Conservation (phyloP, 1,284 basidiomycete species). For the Butyriboletus appendiculatus region DNA sequence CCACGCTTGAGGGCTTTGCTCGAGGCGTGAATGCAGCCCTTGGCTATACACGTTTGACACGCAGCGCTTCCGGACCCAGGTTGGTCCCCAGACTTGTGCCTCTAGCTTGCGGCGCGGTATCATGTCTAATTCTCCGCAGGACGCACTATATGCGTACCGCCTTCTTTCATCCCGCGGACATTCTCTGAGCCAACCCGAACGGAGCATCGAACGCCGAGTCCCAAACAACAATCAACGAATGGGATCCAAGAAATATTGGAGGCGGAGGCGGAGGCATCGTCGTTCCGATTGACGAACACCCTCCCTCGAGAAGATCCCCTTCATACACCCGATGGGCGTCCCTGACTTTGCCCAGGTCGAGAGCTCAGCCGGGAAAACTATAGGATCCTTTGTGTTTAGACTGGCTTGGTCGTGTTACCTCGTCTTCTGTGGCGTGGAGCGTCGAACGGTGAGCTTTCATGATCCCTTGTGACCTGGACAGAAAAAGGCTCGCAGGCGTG, state of each 20-base stretch:
- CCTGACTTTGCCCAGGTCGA: not conserved
- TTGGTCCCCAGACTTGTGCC: no score
- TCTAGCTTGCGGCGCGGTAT: not conserved
- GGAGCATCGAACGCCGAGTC: not conserved
- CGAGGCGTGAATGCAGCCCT: no score
- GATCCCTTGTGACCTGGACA: not conserved
- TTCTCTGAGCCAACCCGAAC: not conserved
- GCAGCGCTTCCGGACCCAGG: not conserved
- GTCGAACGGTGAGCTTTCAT: not conserved
- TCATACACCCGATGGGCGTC: not conserved
- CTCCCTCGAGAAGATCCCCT: not conserved
- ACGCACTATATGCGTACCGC: no score
- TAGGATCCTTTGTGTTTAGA: not conserved
- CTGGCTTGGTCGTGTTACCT: not conserved
- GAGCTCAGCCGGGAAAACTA: not conserved
- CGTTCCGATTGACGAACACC: no score
- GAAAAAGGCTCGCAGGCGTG: not conserved
- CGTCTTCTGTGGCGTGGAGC: not conserved
- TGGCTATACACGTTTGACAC: no score
- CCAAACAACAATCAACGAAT: not conserved
- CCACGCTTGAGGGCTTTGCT: not conserved
- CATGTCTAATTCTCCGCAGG: not conserved
- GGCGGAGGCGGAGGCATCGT: not conserved
- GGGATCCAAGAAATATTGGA: not conserved
- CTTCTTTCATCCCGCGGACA: not conserved